Evolutionary conservation across 2,329 filamentous ascomycete species (phyloP), one percentile per base, ranked within the genome.

Genomic region (Botrytis aclada): DNA sequence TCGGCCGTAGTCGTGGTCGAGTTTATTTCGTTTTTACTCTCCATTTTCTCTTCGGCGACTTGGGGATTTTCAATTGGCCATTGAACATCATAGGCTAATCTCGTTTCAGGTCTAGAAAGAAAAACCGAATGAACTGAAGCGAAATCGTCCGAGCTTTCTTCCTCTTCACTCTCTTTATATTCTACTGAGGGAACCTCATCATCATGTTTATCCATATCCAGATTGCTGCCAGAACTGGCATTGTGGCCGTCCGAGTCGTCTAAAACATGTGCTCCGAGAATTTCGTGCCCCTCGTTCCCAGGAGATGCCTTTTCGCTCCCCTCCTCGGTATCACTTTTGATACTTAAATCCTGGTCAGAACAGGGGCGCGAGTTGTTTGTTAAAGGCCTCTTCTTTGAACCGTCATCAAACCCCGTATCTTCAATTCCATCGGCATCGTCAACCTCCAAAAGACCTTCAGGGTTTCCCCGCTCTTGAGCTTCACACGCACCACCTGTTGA

Each of bases 221-320:
- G 0, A 51, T 51, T 0, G 1, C 47, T n/a, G 4, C 1, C 47
- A 14, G 4, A 2, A 14, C 4, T 14, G 47, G 6, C 22, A n/a
- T n/a, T 12, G 10, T 6, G 4, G 22, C 4, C 4, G 14, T 6
- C 47, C 47, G 47, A n/a, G 25, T n/a, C 25, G 10, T 51, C 47
- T 3, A 14, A 3, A 3, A n/a, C 10, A 51, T 14, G 0, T 14
- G 10, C 2, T 51, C 3, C 10, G 0, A 2, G 1, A n/a, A 0
- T 14, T 51, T n/a, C 25, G 10, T 51, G 4, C 14, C 47, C 4
- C 22, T n/a, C 22, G 10, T 6, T n/a, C 0, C 0, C 47, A 51
- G 1, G 10, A 51, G 4, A n/a, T 51, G 25, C 0, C 25, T n/a
- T 2, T n/a, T n/a, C 10, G 6, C 47, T 51, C 25, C 3, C 3